Conservation (phyloP, 208 protist species). For the Acanthamoeba triangularis region DNA sequence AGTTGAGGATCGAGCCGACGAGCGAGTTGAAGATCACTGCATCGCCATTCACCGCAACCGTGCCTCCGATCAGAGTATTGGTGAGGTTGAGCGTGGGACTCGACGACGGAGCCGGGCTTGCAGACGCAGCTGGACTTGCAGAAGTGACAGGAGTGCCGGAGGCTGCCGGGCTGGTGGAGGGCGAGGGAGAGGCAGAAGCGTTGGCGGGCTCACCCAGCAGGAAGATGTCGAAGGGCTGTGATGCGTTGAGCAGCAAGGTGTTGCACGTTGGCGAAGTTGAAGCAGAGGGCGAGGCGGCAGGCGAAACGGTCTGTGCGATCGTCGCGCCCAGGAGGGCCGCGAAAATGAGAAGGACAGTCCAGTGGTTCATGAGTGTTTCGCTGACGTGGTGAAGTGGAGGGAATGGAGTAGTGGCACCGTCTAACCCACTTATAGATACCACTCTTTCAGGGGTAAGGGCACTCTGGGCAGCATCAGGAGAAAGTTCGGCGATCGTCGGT, state of each 20-base stretch:
- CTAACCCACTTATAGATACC: not conserved
- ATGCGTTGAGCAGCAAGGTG: conserved; percentile 5
- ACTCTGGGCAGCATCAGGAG: not conserved
- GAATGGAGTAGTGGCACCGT: not conserved
- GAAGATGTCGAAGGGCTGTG: conserved; percentile 40
- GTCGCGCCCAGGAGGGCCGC: not conserved
- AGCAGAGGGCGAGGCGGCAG: not conserved
- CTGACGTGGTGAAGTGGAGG: not conserved
- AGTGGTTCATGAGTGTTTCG: not conserved
- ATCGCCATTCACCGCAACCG: not conserved
- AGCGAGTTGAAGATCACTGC: not conserved
- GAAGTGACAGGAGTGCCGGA: not conserved
- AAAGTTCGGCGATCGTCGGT: not conserved
- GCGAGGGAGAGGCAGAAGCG: not conserved
- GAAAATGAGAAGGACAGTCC: not conserved
- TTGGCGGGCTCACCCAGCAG: not conserved
- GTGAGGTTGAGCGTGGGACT: not conserved
- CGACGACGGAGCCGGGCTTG: not conserved
- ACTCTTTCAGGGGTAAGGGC: not conserved
- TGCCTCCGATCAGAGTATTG: conserved; percentile 4
- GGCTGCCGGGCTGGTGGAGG: not conserved
- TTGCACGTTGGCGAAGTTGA: not conserved
- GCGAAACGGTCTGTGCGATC: not conserved
- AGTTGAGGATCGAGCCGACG: not conserved
- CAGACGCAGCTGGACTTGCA: not conserved